Evolutionary conservation across 2,329 filamentous ascomycete species (phyloP).

Genomic region (Neurospora sp.): DNA sequence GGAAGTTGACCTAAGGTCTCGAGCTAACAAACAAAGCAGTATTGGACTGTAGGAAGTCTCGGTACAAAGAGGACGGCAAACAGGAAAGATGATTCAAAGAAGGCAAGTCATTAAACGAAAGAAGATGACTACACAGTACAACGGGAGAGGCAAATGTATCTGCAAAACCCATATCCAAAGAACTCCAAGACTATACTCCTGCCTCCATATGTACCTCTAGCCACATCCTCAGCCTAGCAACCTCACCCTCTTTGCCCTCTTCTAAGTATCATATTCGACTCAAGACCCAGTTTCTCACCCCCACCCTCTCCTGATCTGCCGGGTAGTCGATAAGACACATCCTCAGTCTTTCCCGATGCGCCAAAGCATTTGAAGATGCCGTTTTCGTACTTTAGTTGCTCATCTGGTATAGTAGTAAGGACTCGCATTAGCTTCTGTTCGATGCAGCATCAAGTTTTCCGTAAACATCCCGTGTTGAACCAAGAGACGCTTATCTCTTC

Average conservation of each 20-base stretch:
- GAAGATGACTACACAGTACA: too few species aligned
- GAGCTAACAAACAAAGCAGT: too few species aligned
- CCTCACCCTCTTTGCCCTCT: background rate
- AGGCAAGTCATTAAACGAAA: too few species aligned
- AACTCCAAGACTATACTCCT: background rate
- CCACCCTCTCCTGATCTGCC: background rate
- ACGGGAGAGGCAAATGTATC: background rate
- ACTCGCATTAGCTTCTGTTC: background rate
- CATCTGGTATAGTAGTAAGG: background rate
- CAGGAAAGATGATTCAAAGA: too few species aligned
- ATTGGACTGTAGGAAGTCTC: background rate
- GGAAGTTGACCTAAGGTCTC: too few species aligned
- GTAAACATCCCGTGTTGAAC: background rate
- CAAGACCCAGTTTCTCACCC: background rate
- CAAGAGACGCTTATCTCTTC: background rate
- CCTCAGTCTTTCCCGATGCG: background rate
- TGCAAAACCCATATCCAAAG: background rate
- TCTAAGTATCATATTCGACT: background rate
- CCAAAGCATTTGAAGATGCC: background rate
- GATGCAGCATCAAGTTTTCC: background rate
- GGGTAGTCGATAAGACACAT: background rate
- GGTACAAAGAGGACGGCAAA: background rate
- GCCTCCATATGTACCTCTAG: background rate
- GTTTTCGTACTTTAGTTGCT: background rate
- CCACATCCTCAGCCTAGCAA: background rate